Evolutionary conservation across 805 yeast genomes (phyloP).

Genomic region (Ogataea corticis): DNA sequence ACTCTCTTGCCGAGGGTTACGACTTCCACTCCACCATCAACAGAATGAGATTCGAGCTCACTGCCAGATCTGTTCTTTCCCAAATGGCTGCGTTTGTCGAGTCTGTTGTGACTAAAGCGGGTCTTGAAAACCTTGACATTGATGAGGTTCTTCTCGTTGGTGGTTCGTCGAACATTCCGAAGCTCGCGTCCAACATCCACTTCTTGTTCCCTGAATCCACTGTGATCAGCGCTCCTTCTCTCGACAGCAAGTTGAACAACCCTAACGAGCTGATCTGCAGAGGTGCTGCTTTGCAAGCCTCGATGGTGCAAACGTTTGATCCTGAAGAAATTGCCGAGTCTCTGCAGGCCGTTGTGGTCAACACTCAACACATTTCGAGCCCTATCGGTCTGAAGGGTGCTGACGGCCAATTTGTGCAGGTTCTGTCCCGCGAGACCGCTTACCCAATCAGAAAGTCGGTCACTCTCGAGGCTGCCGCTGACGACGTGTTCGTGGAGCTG

Average conservation of each 20-base stretch:
- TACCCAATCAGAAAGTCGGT: constrained; percentile 83
- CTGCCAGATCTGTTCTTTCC: constrained; percentile 74
- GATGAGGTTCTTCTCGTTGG: constrained; percentile 92
- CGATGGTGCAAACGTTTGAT: constrained; percentile 77
- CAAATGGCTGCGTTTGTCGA: constrained; percentile 79
- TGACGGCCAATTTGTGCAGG: constrained; percentile 66
- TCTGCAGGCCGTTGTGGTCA: constrained; percentile 76
- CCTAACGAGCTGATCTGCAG: constrained; percentile 90
- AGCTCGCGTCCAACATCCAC: constrained; percentile 74
- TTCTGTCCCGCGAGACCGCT: constrained; percentile 82
- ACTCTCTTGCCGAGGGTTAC: constrained; percentile 89
- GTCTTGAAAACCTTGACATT: constrained; percentile 78
- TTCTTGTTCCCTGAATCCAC: constrained; percentile 80
- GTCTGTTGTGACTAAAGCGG: constrained; percentile 75
- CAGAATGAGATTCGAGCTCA: constrained; percentile 90
- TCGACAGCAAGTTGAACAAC: constrained; percentile 74
- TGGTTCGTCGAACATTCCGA: constrained; percentile 91
- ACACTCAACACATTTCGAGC: constrained; percentile 82
- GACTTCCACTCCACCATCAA: constrained; percentile 93
- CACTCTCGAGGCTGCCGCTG: constrained; percentile 61
- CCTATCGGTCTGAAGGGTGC: constrained; percentile 83
- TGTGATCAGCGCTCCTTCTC: constrained; percentile 70
- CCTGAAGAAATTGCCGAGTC: constrained; percentile 81
- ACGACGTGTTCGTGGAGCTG: constrained; percentile 65
- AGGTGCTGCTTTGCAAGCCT: constrained; percentile 97